Evolutionary conservation across 2,329 filamentous ascomycete species (phyloP).

Genomic region (Colletotrichum plurivorum): DNA sequence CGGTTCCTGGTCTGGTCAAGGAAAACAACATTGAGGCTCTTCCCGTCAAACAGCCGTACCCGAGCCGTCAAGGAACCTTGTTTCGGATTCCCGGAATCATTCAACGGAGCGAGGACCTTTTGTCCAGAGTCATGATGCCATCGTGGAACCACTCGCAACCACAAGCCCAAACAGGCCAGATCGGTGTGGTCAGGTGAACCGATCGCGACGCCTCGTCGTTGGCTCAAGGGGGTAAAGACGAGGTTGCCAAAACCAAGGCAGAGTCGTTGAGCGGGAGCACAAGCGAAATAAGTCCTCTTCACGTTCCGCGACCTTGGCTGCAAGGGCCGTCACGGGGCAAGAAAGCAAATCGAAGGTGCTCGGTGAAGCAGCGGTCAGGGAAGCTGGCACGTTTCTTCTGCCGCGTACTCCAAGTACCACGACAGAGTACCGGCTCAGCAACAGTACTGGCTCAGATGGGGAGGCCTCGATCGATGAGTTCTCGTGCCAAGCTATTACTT

Average conservation of each 20-base stretch:
- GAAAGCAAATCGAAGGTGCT: slow-evolving; percentile 15
- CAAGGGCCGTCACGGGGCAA: slow-evolving; percentile 27
- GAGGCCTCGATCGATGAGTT: not conserved
- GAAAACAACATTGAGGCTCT: too few relatives aligned
- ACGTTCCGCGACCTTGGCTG: slow-evolving; percentile 19
- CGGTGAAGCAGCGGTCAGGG: slow-evolving; percentile 32
- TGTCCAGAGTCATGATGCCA: not conserved
- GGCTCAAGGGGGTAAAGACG: not conserved
- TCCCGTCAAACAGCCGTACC: too few relatives aligned
- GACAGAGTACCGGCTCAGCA: too few relatives aligned
- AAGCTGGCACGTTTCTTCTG: not conserved
- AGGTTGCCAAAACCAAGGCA: slow-evolving; percentile 24
- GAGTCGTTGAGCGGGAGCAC: slow-evolving; percentile 1
- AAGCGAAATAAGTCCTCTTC: slow-evolving; percentile 23
- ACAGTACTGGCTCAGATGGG: not conserved
- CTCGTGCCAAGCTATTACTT: not conserved
- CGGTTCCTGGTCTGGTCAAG: too few relatives aligned
- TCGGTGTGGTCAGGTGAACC: not conserved
- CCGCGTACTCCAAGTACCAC: not conserved
- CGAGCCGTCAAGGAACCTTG: too few relatives aligned
- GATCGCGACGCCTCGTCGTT: slow-evolving; percentile 10
- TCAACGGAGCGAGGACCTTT: not conserved
- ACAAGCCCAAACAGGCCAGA: not conserved
- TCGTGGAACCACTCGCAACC: not conserved
- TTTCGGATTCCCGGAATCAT: too few relatives aligned